phyloP scores from a whole-genome alignment of 2,329 filamentous ascomycete species.

The Ceratocystis colombiana region DNA sequence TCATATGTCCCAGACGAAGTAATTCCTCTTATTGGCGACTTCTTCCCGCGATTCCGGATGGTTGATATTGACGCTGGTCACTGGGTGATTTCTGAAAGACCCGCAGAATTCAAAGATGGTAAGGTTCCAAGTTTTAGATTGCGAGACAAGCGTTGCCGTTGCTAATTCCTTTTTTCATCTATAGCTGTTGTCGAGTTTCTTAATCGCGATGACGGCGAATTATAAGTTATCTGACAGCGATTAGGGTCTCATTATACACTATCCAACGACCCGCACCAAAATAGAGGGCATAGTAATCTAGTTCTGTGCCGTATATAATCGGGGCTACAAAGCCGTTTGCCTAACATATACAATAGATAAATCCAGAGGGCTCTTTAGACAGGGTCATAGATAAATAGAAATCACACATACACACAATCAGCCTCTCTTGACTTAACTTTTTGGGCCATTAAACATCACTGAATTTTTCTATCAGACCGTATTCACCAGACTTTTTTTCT shows the following conservation, averaged over 20 bases:
- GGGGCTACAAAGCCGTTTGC: too few relatives aligned
- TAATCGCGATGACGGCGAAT: slow-evolving; percentile 38
- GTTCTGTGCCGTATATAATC: too few relatives aligned
- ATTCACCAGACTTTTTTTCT: slow-evolving; percentile 26
- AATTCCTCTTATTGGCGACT: slow-evolving; percentile 66
- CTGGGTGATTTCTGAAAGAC: slow-evolving; percentile 84
- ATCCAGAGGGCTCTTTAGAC: background rate
- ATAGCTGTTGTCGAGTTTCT: slow-evolving; percentile 57
- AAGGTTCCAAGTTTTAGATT: slow-evolving; percentile 29
- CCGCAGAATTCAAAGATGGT: slow-evolving; percentile 67
- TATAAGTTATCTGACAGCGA: background rate
- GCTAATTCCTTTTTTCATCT: slow-evolving; percentile 16
- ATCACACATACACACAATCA: background rate
- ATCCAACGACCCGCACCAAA: background rate
- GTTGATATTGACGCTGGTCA: slow-evolving; percentile 70
- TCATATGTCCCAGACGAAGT: slow-evolving; percentile 72
- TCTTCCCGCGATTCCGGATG: slow-evolving; percentile 69
- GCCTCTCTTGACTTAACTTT: slow-evolving; percentile 23
- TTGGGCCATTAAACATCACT: slow-evolving; percentile 26
- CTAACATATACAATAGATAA: too few relatives aligned
- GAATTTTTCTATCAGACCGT: slow-evolving; percentile 26
- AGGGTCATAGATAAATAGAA: background rate
- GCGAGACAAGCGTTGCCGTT: background rate
- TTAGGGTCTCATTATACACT: background rate
- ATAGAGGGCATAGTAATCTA: too few relatives aligned